A percentile compares a stretch with the other conserved stretches of the same genome.
Conservation (phyloP, 192 early-diverging fungal genomes). For the Coemansia sp. region DNA sequence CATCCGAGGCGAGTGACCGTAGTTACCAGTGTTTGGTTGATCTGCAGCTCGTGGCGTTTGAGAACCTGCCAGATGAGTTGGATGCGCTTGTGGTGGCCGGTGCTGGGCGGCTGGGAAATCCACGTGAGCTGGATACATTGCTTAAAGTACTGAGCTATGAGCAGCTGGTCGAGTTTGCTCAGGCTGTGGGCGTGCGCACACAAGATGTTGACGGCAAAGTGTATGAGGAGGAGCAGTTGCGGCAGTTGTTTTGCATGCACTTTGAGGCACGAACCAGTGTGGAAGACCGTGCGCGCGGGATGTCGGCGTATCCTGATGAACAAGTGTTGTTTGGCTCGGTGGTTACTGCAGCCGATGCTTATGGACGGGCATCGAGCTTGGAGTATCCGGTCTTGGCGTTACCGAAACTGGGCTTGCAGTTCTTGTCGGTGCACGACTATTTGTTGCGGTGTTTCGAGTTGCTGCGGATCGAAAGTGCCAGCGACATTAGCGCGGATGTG, state of each 20-base stretch:
- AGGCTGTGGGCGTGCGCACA: slow-evolving; percentile 62
- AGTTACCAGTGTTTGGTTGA: slow-evolving; percentile 63
- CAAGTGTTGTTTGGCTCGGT: slow-evolving; percentile 69
- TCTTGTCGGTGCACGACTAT: slow-evolving; percentile 89
- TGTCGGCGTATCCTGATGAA: slow-evolving; percentile 44
- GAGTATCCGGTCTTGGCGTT: slow-evolving; percentile 53
- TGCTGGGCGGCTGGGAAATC: slow-evolving; percentile 62
- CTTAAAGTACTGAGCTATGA: slow-evolving; percentile 56
- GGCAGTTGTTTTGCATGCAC: slow-evolving; percentile 5
- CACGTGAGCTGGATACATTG: slow-evolving; percentile 50
- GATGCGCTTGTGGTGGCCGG: slow-evolving; percentile 74
- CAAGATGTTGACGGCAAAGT: slow-evolving; percentile 8
- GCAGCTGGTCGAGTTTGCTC: slow-evolving; percentile 60
- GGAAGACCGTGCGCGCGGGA: slow-evolving; percentile 56
- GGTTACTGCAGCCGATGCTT: slow-evolving; percentile 64
- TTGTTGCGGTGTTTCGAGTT: slow-evolving; percentile 81
- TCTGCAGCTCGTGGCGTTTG: slow-evolving; percentile 77
- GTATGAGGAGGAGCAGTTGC: neutral
- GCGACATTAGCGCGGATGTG: slow-evolving; percentile 83
- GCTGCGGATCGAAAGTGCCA: slow-evolving; percentile 78
- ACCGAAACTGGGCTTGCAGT: slow-evolving; percentile 94
- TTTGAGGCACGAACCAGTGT: slow-evolving; percentile 30
- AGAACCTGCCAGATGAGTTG: slow-evolving; percentile 46
- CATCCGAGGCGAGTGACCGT: slow-evolving; percentile 60
- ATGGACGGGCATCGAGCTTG: slow-evolving; percentile 22